Evolutionary conservation across 176 grass and related monocot genomes (phyloP), one percentile per base, ranked within the genome.

Genomic region (Oryza meyeriana): DNA sequence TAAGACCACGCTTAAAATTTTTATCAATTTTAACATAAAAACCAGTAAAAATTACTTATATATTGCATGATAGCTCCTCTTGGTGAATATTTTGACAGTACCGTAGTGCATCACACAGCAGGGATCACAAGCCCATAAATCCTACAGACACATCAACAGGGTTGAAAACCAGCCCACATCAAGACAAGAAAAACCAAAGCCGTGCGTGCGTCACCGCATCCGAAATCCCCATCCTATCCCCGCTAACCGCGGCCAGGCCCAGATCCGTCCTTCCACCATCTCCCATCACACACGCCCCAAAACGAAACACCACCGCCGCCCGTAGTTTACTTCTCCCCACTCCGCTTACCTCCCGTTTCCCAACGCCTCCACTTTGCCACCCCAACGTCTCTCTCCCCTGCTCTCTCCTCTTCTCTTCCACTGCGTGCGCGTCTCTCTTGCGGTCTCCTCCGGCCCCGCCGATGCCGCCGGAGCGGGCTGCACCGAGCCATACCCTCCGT

Each of bases 301-400:
- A 72, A 61, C 74, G 33, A 41, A 72, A 84, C 81, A 44, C 63
- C 67, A 31, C 33, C 50, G 25, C 72, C 16, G 40, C 32, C 4
- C 16, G 71, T 83, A 65, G 66, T 78, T 66, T 87, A 83, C 74
- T 45, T 36, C 45, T 2, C 34, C 77, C 77, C 55, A 35, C 80
- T 22, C 16, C 10, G 12, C 28, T 64, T 35, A 26, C 59, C 28
- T 84, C 81, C 78, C 88, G n/a, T 31, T 78, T 77, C 55, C 81
- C 84, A 65, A 87, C 69, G 66, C 52, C 70, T 17, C 81, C 41
- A 26, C 22, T 9, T 33, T 50, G 39, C 71, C 59, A 64, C 80
- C 44, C 66, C 88, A 95, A 90, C 90, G 90, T 95, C 93, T 92
- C 93, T 92, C 87, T 87, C 28, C 74, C 36, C 31, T 38, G 57